These are phyloP conservation scores for Asterochloris sp. DNA, from an alignment of 139 green algal genomes.

Conservation along the genomic window DNA sequence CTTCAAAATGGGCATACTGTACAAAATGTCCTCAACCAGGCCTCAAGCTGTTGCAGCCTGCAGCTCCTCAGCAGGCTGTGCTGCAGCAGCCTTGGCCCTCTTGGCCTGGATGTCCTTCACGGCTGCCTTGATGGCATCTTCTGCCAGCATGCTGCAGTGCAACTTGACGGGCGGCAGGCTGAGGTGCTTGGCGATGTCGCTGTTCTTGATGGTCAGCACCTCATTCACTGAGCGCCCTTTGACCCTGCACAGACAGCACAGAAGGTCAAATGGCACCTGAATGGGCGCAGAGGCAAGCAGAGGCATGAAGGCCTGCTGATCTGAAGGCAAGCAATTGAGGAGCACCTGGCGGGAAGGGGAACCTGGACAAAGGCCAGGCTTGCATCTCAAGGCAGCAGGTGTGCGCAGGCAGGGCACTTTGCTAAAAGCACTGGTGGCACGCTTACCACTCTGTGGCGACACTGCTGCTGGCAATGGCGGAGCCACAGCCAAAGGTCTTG, in stretches of 20 bases:
- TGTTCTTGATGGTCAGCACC: slow-evolving; percentile 92
- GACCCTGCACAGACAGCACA: slow-evolving; percentile 43
- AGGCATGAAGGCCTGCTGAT: too few relatives aligned
- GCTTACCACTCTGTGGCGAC: slow-evolving; percentile 89
- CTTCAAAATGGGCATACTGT: too few relatives aligned
- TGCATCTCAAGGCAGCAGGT: too few relatives aligned
- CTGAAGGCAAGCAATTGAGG: too few relatives aligned
- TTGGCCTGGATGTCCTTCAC: slow-evolving; percentile 94
- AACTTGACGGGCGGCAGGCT: slow-evolving; percentile 97
- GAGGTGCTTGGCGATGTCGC: slow-evolving; percentile 96
- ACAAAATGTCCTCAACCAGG: neutral
- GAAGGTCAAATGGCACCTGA: too few relatives aligned
- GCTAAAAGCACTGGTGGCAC: neutral
- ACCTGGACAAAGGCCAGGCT: too few relatives aligned
- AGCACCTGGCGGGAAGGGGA: too few relatives aligned
- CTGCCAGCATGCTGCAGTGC: slow-evolving; percentile 98
- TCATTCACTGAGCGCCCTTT: slow-evolving; percentile 86
- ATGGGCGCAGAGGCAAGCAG: too few relatives aligned
- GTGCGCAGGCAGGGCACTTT: too few relatives aligned
- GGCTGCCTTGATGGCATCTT: slow-evolving; percentile 92
- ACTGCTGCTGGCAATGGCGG: slow-evolving; percentile 93
- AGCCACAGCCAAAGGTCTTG: slow-evolving; percentile 99
- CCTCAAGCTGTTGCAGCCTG: neutral
- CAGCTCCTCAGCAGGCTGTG: neutral
- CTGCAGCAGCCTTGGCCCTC: slow-evolving; percentile 19